Percentiles rank a stretch among this genome's conserved stretches.
phyloP scores from a whole-genome alignment of 2,329 filamentous ascomycete species.

The Lasiodiplodia sp. region DNA sequence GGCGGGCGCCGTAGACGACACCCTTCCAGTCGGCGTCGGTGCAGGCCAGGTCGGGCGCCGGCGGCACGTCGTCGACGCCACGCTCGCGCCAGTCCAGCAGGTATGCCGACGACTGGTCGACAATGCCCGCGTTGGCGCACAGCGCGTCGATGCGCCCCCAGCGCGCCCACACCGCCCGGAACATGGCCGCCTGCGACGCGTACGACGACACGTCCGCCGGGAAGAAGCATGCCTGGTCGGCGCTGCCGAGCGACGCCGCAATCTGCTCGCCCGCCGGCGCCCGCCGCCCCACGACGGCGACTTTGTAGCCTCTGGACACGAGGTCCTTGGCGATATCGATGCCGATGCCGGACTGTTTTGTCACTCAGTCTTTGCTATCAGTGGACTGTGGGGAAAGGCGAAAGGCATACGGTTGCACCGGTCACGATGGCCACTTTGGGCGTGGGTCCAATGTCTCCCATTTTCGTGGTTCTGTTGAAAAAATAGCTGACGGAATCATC shows the following conservation, averaged over 20 bases:
- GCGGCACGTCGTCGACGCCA: conserved; percentile 45
- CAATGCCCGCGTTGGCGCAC: conserved; percentile 60
- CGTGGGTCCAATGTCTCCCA: not conserved
- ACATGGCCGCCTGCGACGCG: conserved; percentile 52
- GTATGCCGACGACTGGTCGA: conserved; percentile 56
- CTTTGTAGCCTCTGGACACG: conserved; percentile 44
- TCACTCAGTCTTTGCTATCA: not conserved
- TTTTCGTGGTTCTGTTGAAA: not conserved
- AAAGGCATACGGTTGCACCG: conserved; percentile 49
- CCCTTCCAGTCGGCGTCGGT: conserved; percentile 62
- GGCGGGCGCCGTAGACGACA: conserved; percentile 57
- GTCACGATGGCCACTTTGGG: conserved; percentile 50
- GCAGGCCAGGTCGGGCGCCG: conserved; percentile 53
- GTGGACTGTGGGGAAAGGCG: not conserved
- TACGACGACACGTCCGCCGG: conserved; percentile 57
- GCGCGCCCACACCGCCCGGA: conserved; percentile 51
- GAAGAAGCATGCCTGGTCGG: conserved; percentile 47
- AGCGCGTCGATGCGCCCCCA: conserved; percentile 59
- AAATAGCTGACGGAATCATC: not conserved
- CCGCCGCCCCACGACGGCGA: conserved; percentile 52
- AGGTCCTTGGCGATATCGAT: conserved; percentile 51
- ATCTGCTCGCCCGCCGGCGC: conserved; percentile 45
- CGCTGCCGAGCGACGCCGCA: conserved; percentile 31
- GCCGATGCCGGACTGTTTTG: conserved; percentile 57
- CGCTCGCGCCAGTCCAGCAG: conserved; percentile 46